Conservation (phyloP, 495 filamentous ascomycete genomes). For the Oidiodendron maius region DNA sequence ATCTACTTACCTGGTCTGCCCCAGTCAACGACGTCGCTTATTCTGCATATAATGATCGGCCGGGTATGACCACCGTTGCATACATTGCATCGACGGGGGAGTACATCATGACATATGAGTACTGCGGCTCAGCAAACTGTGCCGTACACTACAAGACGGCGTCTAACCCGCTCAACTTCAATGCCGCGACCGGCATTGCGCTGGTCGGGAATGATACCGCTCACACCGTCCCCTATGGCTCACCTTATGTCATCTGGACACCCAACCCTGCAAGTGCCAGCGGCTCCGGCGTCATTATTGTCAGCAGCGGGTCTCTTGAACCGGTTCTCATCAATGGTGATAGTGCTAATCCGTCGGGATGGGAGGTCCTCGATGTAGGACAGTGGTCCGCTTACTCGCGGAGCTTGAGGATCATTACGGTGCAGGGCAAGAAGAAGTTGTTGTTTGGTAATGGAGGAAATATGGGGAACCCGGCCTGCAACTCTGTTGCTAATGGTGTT, state of each 20-base stretch:
- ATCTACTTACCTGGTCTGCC: slow-evolving; percentile 49
- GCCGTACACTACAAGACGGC: slow-evolving; percentile 42
- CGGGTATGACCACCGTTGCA: slow-evolving; percentile 51
- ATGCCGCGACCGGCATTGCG: neutral
- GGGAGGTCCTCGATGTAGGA: neutral
- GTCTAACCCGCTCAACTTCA: slow-evolving; percentile 45
- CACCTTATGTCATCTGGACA: slow-evolving; percentile 48
- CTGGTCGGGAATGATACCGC: slow-evolving; percentile 2
- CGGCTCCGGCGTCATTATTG: slow-evolving; percentile 44
- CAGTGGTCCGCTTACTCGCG: slow-evolving; percentile 2
- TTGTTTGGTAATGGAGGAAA: slow-evolving; percentile 1
- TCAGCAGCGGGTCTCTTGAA: slow-evolving; percentile 40
- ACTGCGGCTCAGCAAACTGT: slow-evolving; percentile 36
- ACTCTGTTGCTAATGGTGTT: neutral
- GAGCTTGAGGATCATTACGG: neutral
- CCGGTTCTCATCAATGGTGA: slow-evolving; percentile 46
- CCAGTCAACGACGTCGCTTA: slow-evolving; percentile 54
- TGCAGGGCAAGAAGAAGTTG: neutral
- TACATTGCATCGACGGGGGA: slow-evolving; percentile 27
- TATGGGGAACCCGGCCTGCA: neutral
- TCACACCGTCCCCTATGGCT: slow-evolving; percentile 40
- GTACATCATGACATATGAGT: slow-evolving; percentile 56
- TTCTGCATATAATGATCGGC: slow-evolving; percentile 48
- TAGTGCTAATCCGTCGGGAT: neutral
- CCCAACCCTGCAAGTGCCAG: slow-evolving; percentile 20